Base-by-base conservation (phyloP, 2,329 filamentous ascomycete genomes). In the Lecanicillium sp. region DNA sequence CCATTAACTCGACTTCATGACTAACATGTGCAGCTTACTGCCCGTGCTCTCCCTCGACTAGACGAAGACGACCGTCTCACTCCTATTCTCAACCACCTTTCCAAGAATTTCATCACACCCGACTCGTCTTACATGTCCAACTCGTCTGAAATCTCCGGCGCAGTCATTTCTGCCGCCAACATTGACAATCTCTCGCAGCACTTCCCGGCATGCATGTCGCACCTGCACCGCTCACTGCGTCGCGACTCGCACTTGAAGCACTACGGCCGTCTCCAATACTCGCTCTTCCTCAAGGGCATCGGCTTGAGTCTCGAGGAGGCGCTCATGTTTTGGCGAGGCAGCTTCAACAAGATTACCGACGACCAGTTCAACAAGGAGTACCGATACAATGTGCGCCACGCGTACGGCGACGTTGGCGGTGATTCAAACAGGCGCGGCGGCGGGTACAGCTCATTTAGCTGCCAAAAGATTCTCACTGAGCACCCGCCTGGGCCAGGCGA, bases 281-380 rank as follows among this genome's bases (percentile, higher is more conserved):
- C 85, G 0, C 76, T 98, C 4, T 98, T 98, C 73, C 73, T 98
- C 42, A 98, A 98, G 62, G 92, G 92, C 30, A 87, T 96, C 43
- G 92, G 92, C 0, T 69, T 98, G 19, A 87, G 77, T 46, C 68
- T 98, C n/a, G 88, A 95, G 54, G 90, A 98, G 60, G 87, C 80
- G 50, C 73, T 98, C 17, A 51, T 87, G 11, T 98, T 98, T 68
- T 98, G 92, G 92, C 81, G 92, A 9, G 75, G 78, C 45, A 71
- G 75, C 19, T 96, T 98, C 73, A 80, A 79, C 57, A 83, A 87
- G 48, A 78, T 94, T 47, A 89, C 85, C 1, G 92, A 96, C 53
- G 90, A 96, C 53, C 82, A 82, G 27, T 98, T 96, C 73, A 94
- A 94, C 63, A 96, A 95, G 56, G 88, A 95, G 57, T 96, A 98